A percentile compares a stretch with the other conserved stretches of the same genome.
Conservation (phyloP, 495 filamentous ascomycete genomes). For the Hypoxylon cercidicola region DNA sequence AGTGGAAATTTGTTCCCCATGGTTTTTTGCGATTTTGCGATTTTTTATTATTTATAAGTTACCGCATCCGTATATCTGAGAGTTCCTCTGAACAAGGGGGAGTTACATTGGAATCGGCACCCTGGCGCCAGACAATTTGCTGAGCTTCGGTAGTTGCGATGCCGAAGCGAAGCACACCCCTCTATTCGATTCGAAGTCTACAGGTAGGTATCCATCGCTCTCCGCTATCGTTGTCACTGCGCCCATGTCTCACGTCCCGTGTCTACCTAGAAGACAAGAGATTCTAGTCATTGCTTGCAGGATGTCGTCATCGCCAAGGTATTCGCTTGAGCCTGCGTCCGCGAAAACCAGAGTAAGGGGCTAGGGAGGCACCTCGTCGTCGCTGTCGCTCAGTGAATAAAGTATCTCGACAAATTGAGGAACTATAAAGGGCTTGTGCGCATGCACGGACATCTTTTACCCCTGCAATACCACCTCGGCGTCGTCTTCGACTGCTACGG, state of each 20-base stretch:
- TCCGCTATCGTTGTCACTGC: constrained; percentile 17
- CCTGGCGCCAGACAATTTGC: constrained; percentile 11
- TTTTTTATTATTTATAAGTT: constrained; percentile 9
- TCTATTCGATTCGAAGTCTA: constrained; percentile 10
- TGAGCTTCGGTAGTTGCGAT: constrained; percentile 19
- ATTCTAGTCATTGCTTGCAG: constrained; percentile 8
- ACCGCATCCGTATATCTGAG: not conserved
- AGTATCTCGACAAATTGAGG: constrained; percentile 12
- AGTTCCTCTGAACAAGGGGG: not conserved
- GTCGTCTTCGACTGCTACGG: constrained; percentile 2
- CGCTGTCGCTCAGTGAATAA: constrained; percentile 3
- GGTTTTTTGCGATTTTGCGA: not conserved
- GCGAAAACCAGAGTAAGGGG: too few species aligned
- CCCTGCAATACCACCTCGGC: constrained; percentile 7
- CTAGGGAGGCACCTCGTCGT: constrained; percentile 6
- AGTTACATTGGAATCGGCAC: constrained; percentile 19
- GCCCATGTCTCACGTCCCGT: constrained; percentile 2
- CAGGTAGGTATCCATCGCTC: not conserved
- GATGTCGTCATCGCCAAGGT: constrained; percentile 22
- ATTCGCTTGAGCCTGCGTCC: constrained; percentile 5
- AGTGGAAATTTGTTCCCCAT: not conserved
- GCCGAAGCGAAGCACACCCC: constrained; percentile 11
- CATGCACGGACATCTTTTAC: constrained; percentile 10
- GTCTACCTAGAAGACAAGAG: constrained; percentile 4
- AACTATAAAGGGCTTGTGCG: constrained; percentile 1